A percentile compares a stretch with the other conserved stretches of the same genome.
Conservation (phyloP, 805 yeast genomes). For the Schizosaccharomyces lindneri region DNA sequence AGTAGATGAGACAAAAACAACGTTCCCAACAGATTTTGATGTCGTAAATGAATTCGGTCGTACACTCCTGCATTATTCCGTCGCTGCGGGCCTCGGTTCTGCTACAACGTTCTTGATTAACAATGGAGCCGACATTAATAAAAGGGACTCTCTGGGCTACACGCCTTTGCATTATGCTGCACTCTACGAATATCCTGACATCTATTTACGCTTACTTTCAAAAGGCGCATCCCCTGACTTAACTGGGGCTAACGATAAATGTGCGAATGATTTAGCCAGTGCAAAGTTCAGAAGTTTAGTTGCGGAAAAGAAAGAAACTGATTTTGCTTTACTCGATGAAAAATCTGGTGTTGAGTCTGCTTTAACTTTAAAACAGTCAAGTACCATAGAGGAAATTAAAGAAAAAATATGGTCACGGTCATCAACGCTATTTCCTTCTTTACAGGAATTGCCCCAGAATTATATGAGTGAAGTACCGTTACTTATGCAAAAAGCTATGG, state of each 20-base stretch:
- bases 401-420: background rate
- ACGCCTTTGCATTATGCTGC: conserved; percentile 80
- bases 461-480: background rate
- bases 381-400: background rate
- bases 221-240: conserved; percentile 28
- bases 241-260: background rate
- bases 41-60: conserved; percentile 67
- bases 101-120: conserved; percentile 39
- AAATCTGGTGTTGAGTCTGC: background rate
- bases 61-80: conserved; percentile 65
- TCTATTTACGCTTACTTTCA: conserved; percentile 34
- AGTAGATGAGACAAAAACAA: conserved; percentile 30
- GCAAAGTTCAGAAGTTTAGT: background rate
- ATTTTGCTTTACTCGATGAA: background rate
- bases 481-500: background rate
- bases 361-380: background rate
- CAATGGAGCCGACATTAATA: conserved; percentile 32
- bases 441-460: background rate
- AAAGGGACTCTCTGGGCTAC: conserved; percentile 52
- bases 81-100: conserved; percentile 42
- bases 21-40: conserved; percentile 40
- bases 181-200: conserved; percentile 42
- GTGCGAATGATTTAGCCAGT: background rate
- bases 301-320: background rate
- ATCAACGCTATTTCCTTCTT: background rate